phyloP scores from a whole-genome alignment of 371 early-diverging fungal genomes.

The Mortierella sp. region DNA sequence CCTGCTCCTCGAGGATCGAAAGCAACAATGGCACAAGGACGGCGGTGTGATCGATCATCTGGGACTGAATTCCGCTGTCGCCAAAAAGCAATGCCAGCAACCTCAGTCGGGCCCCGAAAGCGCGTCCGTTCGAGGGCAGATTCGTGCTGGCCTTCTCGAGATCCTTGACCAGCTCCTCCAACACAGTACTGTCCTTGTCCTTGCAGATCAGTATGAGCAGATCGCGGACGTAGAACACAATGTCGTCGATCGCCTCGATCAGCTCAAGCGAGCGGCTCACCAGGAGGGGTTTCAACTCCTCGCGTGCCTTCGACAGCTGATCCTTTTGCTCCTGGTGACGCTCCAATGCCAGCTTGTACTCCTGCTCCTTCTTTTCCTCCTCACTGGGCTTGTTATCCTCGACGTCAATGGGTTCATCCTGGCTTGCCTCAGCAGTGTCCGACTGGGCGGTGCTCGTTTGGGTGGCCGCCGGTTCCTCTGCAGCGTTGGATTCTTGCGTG shows the following conservation, averaged over 20 bases:
- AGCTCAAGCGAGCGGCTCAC: conserved; percentile 69
- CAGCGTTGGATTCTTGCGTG: conserved; percentile 18
- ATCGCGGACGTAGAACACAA: conserved; percentile 80
- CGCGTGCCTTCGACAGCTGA: conserved; percentile 63
- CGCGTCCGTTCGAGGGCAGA: conserved; percentile 26
- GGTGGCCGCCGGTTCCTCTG: background rate
- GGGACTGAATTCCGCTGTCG: conserved; percentile 67
- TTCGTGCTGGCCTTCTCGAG: conserved; percentile 21
- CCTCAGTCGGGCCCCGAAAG: conserved; percentile 67
- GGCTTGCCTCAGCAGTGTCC: background rate
- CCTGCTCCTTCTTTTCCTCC: conserved; percentile 32
- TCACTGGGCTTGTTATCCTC: conserved; percentile 30
- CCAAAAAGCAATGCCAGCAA: conserved; percentile 75
- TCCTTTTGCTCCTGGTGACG: conserved; percentile 58
- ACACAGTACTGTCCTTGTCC: conserved; percentile 60
- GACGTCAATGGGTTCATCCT: conserved; percentile 3
- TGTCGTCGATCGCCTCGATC: conserved; percentile 74
- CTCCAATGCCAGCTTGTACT: conserved; percentile 46
- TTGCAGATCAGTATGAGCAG: conserved; percentile 66
- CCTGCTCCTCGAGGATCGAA: conserved; percentile 58
- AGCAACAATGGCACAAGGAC: conserved; percentile 60
- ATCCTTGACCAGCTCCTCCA: conserved; percentile 59
- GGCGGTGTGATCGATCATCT: conserved; percentile 59
- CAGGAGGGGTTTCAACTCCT: conserved; percentile 63
- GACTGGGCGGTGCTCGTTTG: background rate